phyloP scores from a whole-genome alignment of 768 basidiomycete species.

The Pulveroboletus sp. region DNA sequence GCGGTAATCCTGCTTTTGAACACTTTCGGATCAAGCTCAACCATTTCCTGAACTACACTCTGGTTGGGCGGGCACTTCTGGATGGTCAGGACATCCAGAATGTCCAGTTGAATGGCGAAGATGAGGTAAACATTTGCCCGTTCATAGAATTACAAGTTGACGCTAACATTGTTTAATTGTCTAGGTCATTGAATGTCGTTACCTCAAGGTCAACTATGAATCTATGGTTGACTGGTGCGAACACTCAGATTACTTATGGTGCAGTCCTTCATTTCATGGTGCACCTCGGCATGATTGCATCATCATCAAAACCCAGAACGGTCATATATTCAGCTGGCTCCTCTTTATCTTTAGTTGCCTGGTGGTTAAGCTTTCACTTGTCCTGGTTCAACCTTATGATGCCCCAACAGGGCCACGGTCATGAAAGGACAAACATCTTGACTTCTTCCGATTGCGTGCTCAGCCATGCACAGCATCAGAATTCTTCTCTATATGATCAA shows the following conservation, averaged over 20 bases:
- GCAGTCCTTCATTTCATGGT: conserved; percentile 23
- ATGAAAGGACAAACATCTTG: neutral
- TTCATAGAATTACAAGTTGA: neutral
- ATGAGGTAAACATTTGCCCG: neutral
- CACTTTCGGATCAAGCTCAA: neutral
- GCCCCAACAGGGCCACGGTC: neutral
- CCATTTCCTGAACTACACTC: neutral
- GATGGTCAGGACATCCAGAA: neutral
- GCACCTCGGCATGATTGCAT: neutral
- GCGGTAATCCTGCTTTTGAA: neutral
- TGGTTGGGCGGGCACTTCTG: neutral
- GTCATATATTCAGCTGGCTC: neutral
- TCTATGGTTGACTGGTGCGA: conserved; percentile 27
- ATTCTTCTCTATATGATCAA: neutral
- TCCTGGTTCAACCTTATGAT: neutral
- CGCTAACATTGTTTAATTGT: too few species aligned
- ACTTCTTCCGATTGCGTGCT: neutral
- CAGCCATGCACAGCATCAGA: neutral
- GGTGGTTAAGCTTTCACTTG: neutral
- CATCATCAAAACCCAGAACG: neutral
- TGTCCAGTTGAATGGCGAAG: neutral
- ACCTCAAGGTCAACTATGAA: conserved; percentile 26
- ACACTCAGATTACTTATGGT: conserved; percentile 24
- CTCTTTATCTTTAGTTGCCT: neutral
- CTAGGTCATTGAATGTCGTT: conserved; percentile 13